Evolutionary conservation across 768 basidiomycete species (phyloP), one percentile per base, ranked within the genome.

Genomic region (Tulasnella sp.): DNA sequence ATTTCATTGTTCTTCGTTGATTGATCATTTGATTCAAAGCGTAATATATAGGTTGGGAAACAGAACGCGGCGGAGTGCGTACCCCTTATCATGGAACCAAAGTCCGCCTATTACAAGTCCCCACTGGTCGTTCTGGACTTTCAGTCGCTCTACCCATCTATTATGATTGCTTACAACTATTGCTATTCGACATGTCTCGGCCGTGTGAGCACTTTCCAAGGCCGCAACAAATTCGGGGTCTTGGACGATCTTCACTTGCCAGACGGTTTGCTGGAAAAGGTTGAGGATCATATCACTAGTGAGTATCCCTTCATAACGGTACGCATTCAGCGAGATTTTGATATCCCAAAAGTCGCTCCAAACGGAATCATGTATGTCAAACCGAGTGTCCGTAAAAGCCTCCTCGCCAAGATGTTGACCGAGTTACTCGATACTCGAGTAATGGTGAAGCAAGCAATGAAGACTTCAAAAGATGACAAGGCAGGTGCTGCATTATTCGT

Each of bases 111-210:
- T 65, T 99, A 97, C 69, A 86, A 81, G 39, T 86, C 86, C 62
- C 96, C 96, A 3, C 74, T 99, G 11, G 72, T 97, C 34, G 93
- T 99, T 0, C 74, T 99, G 55, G 96, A 99, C 68, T 99, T 98
- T 67, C 90, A 96, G 64, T 91, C 86, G 2, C 75, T 99, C 23
- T 99, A 99, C 67, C 96, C 96, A 0, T 96, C 92, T 0, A 74
- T 97, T 59, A 98, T 98, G 94, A 94, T 98, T 63, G 94, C 92
- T 5, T 93, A 99, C 71, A 98, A 98, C 68, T 91, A 91, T 68
- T 91, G 88, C 65, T 93, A 91, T 67, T 97, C 93, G 25, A 99
- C 96, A 2, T 98, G 93, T 67, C 75, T 99, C 29, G 96, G 96
- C 8, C 80, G 93, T 11, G 74, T 89, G 36, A 74, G 75, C n/a